Evolutionary conservation across 2,329 filamentous ascomycete genomes (phyloP), one percentile per base, ranked within the genome.

Genomic region (Verticillium zaregamsianum): DNA sequence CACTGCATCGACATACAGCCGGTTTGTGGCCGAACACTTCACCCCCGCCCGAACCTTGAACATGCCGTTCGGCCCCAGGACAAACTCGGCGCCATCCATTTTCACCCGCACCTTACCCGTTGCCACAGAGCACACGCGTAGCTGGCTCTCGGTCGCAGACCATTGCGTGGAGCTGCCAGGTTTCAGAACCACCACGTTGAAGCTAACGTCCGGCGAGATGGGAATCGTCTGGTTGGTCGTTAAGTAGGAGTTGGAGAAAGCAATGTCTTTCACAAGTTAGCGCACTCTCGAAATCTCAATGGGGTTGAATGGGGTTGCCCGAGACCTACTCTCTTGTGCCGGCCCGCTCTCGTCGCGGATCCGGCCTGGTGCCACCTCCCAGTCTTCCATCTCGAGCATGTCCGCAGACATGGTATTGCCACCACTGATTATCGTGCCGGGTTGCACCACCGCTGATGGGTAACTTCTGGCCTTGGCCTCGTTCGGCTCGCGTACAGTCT

Each of bases 341-440:
- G 56, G 55, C 11, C 68, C 65, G 1, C 63, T 61, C 4, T 69
- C 63, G 37, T 74, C 71, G 9, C 66, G 67, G 33, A 79, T 68
- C 25, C 76, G 73, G 17, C 79, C 79, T 1, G 79, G 79, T 0
- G 79, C 78, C 55, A 80, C 64, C 66, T 81, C 79, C 78, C 78
- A 80, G 3, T 72, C 71, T 64, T 80, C 78, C 71, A 79, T 77
- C 58, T 77, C 69, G 6, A 75, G 57, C 3, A 61, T 28, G 9
- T 61, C 39, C 5, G 37, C 33, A 3, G 49, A 8, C 11, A 25
- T 11, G n/a, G 6, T 23, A n/a, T 11, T 12, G 45, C n/a, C 20
- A 9, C 20, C 23, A n/a, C 20, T 23, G 17, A 25, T 12, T 8
- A 2, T n/a, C 11, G 9, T 8, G 20, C n/a, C 45, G 12, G n/a